Percentiles rank a stretch among this genome's conserved stretches.
These are phyloP conservation scores for Plicaturopsis crispa DNA, from an alignment of 768 basidiomycete species.

Conservation along the genomic window DNA sequence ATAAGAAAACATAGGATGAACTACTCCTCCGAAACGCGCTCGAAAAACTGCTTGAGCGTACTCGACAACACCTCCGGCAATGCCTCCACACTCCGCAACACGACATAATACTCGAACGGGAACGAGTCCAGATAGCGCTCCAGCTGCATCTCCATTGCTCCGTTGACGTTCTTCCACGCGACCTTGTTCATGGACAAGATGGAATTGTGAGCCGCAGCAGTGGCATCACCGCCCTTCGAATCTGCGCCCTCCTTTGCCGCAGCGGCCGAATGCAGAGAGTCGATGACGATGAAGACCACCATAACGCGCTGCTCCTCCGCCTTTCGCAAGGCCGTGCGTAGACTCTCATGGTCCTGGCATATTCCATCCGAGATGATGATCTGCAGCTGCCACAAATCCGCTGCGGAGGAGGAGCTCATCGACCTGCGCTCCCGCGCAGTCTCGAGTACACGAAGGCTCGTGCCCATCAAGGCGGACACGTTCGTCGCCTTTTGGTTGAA, in stretches of 20 bases:
- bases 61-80: constrained; percentile 84
- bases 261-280: constrained; percentile 63
- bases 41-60: constrained; percentile 90
- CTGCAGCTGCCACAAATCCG: constrained; percentile 94
- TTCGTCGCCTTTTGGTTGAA: constrained; percentile 90
- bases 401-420: constrained; percentile 53
- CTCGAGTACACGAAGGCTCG: constrained; percentile 66
- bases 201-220: constrained; percentile 46
- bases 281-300: constrained; percentile 94
- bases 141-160: constrained; percentile 80
- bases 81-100: constrained; percentile 85
- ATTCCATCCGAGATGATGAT: constrained; percentile 99
- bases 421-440: constrained; percentile 64
- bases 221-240: constrained; percentile 11
- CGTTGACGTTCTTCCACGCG: constrained; percentile 74
- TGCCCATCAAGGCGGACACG: constrained; percentile 75
- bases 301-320: constrained; percentile 89
- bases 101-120: constrained; percentile 96
- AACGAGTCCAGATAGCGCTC: constrained; percentile 91
- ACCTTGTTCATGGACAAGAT: constrained; percentile 93
- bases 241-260: constrained; percentile 7
- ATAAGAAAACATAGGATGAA: too few relatives aligned
- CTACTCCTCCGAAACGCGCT: constrained; percentile 70
- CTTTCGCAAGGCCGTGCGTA: constrained; percentile 71
- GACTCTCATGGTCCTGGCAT: constrained; percentile 88